Evolutionary conservation across 106 monocot genomes (phyloP), one percentile per base, ranked within the genome.

Genomic region (Apostasia ramifera): DNA sequence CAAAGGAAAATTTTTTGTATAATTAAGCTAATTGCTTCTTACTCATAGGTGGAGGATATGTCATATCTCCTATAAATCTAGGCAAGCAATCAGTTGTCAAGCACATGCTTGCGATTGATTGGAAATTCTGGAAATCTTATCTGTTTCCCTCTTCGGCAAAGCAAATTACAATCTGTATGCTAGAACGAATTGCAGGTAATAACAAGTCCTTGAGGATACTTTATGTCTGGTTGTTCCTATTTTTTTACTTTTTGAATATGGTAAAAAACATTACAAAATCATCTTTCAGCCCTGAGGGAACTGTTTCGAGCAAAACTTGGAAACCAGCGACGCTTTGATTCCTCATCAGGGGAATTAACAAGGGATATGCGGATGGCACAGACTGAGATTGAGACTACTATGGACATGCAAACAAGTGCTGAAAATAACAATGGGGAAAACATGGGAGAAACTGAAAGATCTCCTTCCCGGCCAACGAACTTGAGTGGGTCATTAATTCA

Each of bases 81-180:
- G 90, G 90, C 63, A 90, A 87, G 58, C 87, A 90, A 76, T 93
- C 98, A 49, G 90, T 93, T 61, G 90, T 98, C 12, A 98, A 90
- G 81, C 98, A 98, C 75, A 98, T 98, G 98, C 89, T 98, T 76
- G 98, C 92, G 69, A 90, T 98, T 64, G 98, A 98, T 66, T 98
- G 98, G 98, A 98, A 88, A 72, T 83, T 86, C 45, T 98, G 98
- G 98, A 87, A 83, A 66, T 87, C 93, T 53, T 90, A 87, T 76
- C 43, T 98, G 44, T 78, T 90, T 55, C 67, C 81, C 49, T 87
- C 98, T 12, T 93, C 98, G 62, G 82, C 93, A 66, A 92, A 90
- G 66, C 57, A 78, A 41, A 78, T 98, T 49, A 98, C 98, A 73
- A 79, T 87, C 9, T 78, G 80, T 51, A 98, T 98, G 98, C 81